Conservation (phyloP, 2,329 filamentous ascomycete species). For the Myriosclerotinia curreyana region DNA sequence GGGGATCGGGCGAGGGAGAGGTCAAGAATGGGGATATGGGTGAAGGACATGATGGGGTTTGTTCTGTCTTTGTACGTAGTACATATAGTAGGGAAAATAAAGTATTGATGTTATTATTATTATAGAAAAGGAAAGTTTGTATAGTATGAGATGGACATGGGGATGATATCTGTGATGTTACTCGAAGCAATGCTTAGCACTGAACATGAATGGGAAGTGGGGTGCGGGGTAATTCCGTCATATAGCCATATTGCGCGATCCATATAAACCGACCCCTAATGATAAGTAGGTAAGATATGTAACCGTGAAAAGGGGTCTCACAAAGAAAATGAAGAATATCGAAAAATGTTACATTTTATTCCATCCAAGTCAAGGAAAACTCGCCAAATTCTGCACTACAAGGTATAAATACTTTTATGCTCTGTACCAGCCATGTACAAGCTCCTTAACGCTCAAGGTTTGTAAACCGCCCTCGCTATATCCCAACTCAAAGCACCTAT, state of each 20-base stretch:
- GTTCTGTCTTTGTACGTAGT: not conserved
- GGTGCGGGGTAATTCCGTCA: constrained; percentile 19
- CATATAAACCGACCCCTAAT: not conserved
- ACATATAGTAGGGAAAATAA: not conserved
- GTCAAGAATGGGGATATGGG: constrained; percentile 73
- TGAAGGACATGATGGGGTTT: constrained; percentile 51
- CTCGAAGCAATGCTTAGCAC: not conserved
- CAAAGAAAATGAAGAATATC: constrained; percentile 2
- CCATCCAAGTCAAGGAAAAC: not conserved
- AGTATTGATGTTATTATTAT: not conserved
- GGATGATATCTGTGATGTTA: constrained; percentile 8
- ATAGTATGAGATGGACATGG: not conserved
- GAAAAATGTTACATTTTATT: not conserved
- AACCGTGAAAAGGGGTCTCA: constrained; percentile 4
- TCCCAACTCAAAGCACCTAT: constrained; percentile 20
- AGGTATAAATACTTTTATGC: constrained; percentile 23
- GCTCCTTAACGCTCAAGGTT: constrained; percentile 25
- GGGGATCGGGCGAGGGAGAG: constrained; percentile 63
- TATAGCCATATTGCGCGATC: constrained; percentile 8
- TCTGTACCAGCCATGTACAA: constrained; percentile 23
- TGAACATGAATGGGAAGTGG: constrained; percentile 12
- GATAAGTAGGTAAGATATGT: constrained; percentile 13
- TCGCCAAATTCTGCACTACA: not conserved
- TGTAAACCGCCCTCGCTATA: constrained; percentile 26
- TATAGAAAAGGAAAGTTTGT: not conserved